phyloP scores from a whole-genome alignment of 2,329 filamentous ascomycete genomes.

The Fusarium duplospermum region DNA sequence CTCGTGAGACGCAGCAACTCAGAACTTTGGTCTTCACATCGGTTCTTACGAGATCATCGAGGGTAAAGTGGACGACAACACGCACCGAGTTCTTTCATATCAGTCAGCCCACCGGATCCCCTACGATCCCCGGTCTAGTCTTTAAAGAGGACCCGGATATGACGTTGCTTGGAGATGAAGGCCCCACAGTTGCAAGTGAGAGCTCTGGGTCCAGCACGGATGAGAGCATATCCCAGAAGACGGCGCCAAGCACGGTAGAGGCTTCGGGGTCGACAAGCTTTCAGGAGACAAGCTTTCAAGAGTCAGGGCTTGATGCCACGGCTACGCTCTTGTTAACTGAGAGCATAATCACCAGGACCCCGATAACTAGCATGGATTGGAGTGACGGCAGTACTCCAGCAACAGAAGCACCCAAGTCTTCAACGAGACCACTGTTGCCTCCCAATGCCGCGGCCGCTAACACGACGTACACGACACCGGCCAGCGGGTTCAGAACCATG shows the following conservation, averaged over 20 bases:
- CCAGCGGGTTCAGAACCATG: conserved; percentile 43
- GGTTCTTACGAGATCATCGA: conserved; percentile 35
- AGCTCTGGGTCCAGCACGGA: neutral
- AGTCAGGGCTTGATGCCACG: neutral
- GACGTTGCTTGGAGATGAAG: conserved; percentile 13
- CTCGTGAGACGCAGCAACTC: conserved; percentile 2
- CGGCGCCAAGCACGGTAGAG: neutral
- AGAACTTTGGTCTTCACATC: conserved; percentile 37
- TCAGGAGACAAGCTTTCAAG: neutral
- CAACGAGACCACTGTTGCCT: neutral
- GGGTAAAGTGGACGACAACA: conserved; percentile 26
- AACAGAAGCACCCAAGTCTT: conserved; percentile 9
- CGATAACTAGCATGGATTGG: conserved; percentile 8
- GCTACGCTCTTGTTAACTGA: neutral
- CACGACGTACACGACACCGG: conserved; percentile 9
- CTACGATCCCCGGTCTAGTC: conserved; percentile 16
- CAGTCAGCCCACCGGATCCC: conserved; percentile 8
- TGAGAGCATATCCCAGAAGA: neutral
- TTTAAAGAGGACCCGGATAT: conserved; percentile 26
- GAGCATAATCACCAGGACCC: neutral
- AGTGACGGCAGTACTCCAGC: conserved; percentile 1
- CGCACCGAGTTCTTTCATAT: conserved; percentile 27
- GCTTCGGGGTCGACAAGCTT: conserved; percentile 5
- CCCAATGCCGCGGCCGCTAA: conserved; percentile 5
- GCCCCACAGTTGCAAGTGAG: neutral